Conservation (phyloP, 768 basidiomycete genomes). For the Suillus fuscotomentosus region DNA sequence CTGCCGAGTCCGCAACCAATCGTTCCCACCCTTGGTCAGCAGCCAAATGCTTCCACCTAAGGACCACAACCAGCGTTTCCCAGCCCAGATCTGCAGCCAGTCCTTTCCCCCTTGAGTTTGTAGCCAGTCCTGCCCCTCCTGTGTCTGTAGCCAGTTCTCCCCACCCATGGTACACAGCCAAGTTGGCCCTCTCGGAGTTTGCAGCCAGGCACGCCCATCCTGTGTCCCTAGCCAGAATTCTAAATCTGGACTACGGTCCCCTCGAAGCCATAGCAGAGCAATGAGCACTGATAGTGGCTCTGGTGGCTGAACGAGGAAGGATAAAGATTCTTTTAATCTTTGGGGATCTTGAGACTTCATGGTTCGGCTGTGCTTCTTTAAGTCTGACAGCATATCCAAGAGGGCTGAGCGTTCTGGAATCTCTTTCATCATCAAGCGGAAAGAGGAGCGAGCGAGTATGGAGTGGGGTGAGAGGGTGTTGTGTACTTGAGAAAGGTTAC, state of each 20-base stretch:
- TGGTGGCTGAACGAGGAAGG: background rate
- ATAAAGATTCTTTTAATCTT: background rate
- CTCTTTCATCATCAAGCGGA: constrained; percentile 1
- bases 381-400: background rate
- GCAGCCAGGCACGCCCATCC: background rate
- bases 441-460: background rate
- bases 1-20: background rate
- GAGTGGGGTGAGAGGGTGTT: background rate
- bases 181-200: background rate
- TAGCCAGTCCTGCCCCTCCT: background rate
- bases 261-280: background rate
- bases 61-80: background rate
- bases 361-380: background rate
- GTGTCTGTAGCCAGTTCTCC: background rate
- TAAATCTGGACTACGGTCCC: background rate
- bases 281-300: background rate
- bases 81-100: background rate
- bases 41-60: background rate
- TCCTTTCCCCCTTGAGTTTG: background rate
- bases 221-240: background rate
- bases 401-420: background rate
- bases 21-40: background rate
- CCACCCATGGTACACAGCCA: background rate
- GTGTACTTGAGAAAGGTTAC: background rate
- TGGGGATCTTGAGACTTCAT: background rate